Evolutionary conservation across 2,329 filamentous ascomycete species (phyloP).

Genomic region (Monosporascus sp.): DNA sequence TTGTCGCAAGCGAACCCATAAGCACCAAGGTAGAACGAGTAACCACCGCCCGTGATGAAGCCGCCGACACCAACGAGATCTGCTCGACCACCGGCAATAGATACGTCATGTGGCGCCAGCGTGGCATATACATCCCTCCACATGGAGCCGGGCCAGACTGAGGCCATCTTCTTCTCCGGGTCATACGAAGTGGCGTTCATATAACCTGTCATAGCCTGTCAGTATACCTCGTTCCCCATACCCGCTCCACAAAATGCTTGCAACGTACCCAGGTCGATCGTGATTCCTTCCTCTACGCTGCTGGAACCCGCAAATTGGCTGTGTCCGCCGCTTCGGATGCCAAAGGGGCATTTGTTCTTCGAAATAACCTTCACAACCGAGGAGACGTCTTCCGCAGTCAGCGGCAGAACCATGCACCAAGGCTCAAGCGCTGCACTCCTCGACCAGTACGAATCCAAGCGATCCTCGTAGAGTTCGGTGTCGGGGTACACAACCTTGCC

Average conservation of each 20-base stretch:
- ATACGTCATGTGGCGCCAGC: slow-evolving; percentile 19
- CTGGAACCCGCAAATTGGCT: slow-evolving; percentile 17
- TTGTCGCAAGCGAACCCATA: slow-evolving; percentile 36
- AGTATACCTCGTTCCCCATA: background rate
- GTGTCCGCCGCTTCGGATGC: slow-evolving; percentile 21
- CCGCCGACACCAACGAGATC: slow-evolving; percentile 23
- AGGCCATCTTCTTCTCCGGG: slow-evolving; percentile 20
- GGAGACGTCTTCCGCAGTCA: slow-evolving; percentile 30
- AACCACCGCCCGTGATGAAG: slow-evolving; percentile 22
- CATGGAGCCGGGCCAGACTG: slow-evolving; percentile 22
- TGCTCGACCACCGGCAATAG: slow-evolving; percentile 19
- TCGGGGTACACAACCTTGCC: background rate
- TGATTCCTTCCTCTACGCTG: slow-evolving; percentile 18
- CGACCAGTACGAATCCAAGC: slow-evolving; percentile 31
- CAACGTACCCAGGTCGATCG: slow-evolving; percentile 16
- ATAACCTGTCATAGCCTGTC: slow-evolving; percentile 7
- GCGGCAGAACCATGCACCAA: slow-evolving; percentile 31
- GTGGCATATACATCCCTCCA: slow-evolving; percentile 21
- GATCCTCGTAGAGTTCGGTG: background rate
- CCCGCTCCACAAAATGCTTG: background rate
- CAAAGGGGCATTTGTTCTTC: slow-evolving; percentile 12
- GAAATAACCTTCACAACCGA: slow-evolving; percentile 28
- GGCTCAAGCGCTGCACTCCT: slow-evolving; percentile 28
- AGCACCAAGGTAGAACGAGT: slow-evolving; percentile 18
- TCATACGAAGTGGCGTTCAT: slow-evolving; percentile 28